phyloP scores from a whole-genome alignment of 225 moss, liverwort and hornwort genomes.

The Polytrichum formosum region DNA sequence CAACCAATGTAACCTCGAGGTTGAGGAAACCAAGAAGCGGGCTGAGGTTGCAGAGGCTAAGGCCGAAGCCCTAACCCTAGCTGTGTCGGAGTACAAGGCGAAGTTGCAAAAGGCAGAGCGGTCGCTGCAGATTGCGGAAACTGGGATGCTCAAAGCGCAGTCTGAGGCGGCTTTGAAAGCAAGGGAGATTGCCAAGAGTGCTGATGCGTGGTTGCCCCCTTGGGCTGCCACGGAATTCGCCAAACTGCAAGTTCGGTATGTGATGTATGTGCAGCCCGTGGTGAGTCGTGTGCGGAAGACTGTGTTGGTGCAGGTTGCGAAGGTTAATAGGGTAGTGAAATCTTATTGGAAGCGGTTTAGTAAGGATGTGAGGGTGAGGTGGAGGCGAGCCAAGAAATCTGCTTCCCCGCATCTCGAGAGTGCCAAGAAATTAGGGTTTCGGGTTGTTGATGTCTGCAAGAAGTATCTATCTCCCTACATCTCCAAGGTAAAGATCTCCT shows the following conservation, averaged over 20 bases:
- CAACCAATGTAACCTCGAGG: not conserved
- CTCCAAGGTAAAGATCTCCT: constrained; percentile 33
- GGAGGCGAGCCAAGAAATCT: constrained; percentile 32
- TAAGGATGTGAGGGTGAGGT: constrained; percentile 34
- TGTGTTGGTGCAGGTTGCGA: constrained; percentile 18
- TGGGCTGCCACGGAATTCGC: constrained; percentile 33
- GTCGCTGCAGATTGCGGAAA: constrained; percentile 30
- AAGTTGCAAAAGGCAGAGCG: constrained; percentile 31
- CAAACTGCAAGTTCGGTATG: constrained; percentile 26
- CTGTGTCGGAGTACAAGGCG: constrained; percentile 24
- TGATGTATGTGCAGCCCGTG: constrained; percentile 23
- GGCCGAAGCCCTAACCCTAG: constrained; percentile 24
- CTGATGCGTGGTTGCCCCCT: constrained; percentile 55
- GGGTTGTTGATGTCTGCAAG: constrained; percentile 28
- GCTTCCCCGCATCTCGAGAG: constrained; percentile 28
- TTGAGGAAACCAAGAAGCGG: constrained; percentile 31
- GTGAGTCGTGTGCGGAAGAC: constrained; percentile 11
- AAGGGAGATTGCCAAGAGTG: constrained; percentile 31
- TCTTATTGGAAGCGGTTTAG: constrained; percentile 29
- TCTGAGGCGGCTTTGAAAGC: constrained; percentile 30
- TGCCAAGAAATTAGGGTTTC: constrained; percentile 20
- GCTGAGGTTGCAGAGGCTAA: constrained; percentile 44
- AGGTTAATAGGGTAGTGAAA: constrained; percentile 31
- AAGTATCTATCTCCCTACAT: constrained; percentile 37
- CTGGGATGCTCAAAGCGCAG: constrained; percentile 44